These are phyloP conservation scores for Thyridium curvatum DNA, from an alignment of 2,329 filamentous ascomycete genomes.

Conservation along the genomic window DNA sequence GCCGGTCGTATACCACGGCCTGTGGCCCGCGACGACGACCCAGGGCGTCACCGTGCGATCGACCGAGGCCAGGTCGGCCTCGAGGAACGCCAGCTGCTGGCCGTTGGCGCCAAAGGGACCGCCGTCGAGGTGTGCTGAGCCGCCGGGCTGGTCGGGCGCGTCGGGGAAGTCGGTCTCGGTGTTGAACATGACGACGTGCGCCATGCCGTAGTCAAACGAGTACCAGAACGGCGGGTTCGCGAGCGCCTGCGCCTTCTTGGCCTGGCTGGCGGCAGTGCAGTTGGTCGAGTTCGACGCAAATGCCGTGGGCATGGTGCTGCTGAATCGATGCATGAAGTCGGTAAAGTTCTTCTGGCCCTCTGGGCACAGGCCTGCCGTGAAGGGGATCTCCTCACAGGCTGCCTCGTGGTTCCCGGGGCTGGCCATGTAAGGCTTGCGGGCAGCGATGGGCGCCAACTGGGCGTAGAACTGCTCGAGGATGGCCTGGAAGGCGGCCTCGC, in stretches of 20 bases:
- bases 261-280: slow-evolving; percentile 30
- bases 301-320: slow-evolving; percentile 41
- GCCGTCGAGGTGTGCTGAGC: slow-evolving; percentile 29
- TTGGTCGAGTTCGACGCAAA: slow-evolving; percentile 42
- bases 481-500: slow-evolving; percentile 93
- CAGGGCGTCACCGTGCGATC: slow-evolving; percentile 49
- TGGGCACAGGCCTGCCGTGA: slow-evolving; percentile 31
- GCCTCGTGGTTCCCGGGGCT: slow-evolving; percentile 56
- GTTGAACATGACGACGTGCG: slow-evolving; percentile 47
- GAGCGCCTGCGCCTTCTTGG: slow-evolving; percentile 35
- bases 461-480: slow-evolving; percentile 84
- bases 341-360: slow-evolving; percentile 55
- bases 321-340: slow-evolving; percentile 51
- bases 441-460: slow-evolving; percentile 46
- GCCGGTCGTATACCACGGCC: slow-evolving; percentile 40
- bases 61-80: slow-evolving; percentile 48
- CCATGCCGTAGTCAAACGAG: slow-evolving; percentile 54
- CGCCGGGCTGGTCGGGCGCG: slow-evolving; percentile 32
- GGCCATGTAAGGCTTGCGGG: slow-evolving; percentile 49
- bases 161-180: slow-evolving; percentile 50
- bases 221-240: slow-evolving; percentile 53
- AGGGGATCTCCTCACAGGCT: slow-evolving; percentile 36
- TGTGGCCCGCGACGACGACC: slow-evolving; percentile 37
- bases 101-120: slow-evolving; percentile 41
- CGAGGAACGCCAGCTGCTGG: slow-evolving; percentile 49